Percentiles rank a stretch among this genome's conserved stretches.
These are phyloP conservation scores for Boehmeria nivea DNA, from an alignment of 306 rosid species.

Conservation along the genomic window DNA sequence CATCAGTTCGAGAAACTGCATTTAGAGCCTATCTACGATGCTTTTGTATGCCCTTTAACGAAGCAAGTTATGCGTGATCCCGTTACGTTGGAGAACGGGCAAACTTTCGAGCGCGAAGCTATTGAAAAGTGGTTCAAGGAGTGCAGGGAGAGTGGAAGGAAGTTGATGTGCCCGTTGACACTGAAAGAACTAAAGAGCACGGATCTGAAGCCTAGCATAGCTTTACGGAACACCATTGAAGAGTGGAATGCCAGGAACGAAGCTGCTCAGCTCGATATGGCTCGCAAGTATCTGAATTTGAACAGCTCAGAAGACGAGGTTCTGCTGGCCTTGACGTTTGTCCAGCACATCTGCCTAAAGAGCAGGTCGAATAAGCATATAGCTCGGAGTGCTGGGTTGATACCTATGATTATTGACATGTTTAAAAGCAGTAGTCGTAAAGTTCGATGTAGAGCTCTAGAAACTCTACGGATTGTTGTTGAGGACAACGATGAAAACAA, in stretches of 20 bases:
- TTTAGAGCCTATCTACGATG: slow-evolving; percentile 85
- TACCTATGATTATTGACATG: slow-evolving; percentile 84
- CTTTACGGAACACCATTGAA: slow-evolving; percentile 94
- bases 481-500: slow-evolving; percentile 80
- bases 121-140: slow-evolving; percentile 96
- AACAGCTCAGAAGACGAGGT: slow-evolving; percentile 68
- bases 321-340: slow-evolving; percentile 59
- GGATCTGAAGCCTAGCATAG: slow-evolving; percentile 88
- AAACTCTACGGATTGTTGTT: slow-evolving; percentile 71
- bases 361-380: slow-evolving; percentile 54
- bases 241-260: slow-evolving; percentile 98
- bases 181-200: slow-evolving; percentile 50
- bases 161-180: slow-evolving; percentile 75
- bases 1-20: slow-evolving; percentile 58
- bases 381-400: slow-evolving; percentile 68
- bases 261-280: slow-evolving; percentile 89
- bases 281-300: slow-evolving; percentile 64
- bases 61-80: slow-evolving; percentile 95
- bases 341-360: slow-evolving; percentile 67
- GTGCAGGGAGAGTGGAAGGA: slow-evolving; percentile 81
- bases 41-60: slow-evolving; percentile 86
- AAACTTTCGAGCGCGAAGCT: slow-evolving; percentile 87
- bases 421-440: slow-evolving; percentile 74
- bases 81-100: slow-evolving; percentile 82
- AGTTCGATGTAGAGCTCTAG: slow-evolving; percentile 78